Evolutionary conservation across 2,329 filamentous ascomycete species (phyloP), one percentile per base, ranked within the genome.

Genomic region (Pseudovirgaria hyperparasitica): DNA sequence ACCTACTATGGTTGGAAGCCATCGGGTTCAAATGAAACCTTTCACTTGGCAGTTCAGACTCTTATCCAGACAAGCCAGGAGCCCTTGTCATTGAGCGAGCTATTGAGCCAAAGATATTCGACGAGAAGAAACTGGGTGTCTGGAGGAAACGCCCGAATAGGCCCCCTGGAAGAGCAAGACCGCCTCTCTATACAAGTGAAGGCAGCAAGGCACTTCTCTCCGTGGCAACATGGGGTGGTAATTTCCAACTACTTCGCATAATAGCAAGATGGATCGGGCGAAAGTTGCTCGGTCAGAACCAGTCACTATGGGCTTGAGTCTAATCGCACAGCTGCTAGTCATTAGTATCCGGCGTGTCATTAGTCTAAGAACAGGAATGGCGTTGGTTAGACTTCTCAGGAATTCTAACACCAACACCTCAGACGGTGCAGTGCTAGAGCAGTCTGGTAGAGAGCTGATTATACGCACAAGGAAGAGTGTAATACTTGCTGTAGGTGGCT

Each of bases 401-500:
- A 31, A 29, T 9, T 33, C 43, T 18, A 29, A 28, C 16, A 16
- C 15, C 9, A 30, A 14, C 4, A 28, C 30, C 9, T 25, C 31
- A 31, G 22, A 28, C 14, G 44, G 40, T 6, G 17, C 25, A 5
- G 37, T 55, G 7, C 33, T 29, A 5, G 48, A 32, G 25, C 28
- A 36, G 12, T 32, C 42, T 6, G 51, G 45, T 11, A 32, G 33
- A 10, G 24, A 34, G 2, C 25, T 42, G 5, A 33, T 29, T 2
- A 36, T 55, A 24, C 28, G 39, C 2, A 42, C 49, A 6, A 34
- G 27, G 2, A 27, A 35, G 11, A 50, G 46, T 9, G 48, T 56
- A 8, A 31, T 57, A 6, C 39, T 57, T 6, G 42, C 43, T 5
- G 50, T 48, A 5, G 54, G 50, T 5, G 54, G 54, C 4, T 57